These are phyloP conservation scores for Nemania serpens DNA, from an alignment of 2,329 filamentous ascomycete species.

Conservation along the genomic window DNA sequence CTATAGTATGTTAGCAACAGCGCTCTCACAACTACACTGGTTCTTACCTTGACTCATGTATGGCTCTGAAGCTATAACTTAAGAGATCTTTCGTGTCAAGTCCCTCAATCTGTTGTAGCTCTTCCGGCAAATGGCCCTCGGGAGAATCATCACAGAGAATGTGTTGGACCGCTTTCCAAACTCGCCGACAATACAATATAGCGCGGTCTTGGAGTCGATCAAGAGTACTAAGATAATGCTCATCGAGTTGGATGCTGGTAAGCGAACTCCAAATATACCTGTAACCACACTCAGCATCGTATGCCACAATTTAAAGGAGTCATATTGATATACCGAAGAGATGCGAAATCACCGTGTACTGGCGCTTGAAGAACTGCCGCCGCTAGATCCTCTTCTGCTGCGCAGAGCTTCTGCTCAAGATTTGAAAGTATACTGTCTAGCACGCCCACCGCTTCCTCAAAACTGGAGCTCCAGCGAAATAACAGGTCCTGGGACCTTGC, in stretches of 20 bases:
- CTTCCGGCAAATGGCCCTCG: slow-evolving; percentile 81
- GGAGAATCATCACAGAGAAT: slow-evolving; percentile 93
- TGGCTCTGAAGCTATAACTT: slow-evolving; percentile 91
- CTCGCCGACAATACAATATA: slow-evolving; percentile 63
- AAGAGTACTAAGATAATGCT: slow-evolving; percentile 44
- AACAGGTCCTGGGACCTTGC: slow-evolving; percentile 76
- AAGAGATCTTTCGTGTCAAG: slow-evolving; percentile 85
- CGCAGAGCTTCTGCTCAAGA: slow-evolving; percentile 66
- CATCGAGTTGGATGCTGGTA: slow-evolving; percentile 47
- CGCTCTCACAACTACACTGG: background rate
- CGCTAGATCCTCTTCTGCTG: slow-evolving; percentile 68
- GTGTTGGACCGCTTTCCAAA: slow-evolving; percentile 77
- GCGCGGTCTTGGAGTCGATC: slow-evolving; percentile 58
- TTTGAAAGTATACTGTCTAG: slow-evolving; percentile 62
- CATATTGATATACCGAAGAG: slow-evolving; percentile 56
- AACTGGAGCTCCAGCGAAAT: slow-evolving; percentile 58
- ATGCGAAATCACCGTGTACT: slow-evolving; percentile 72
- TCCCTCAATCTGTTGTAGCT: slow-evolving; percentile 71
- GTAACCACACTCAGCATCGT: slow-evolving; percentile 15
- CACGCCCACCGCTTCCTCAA: slow-evolving; percentile 53
- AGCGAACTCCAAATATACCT: slow-evolving; percentile 61
- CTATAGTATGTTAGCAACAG: slow-evolving; percentile 50
- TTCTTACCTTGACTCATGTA: slow-evolving; percentile 87
- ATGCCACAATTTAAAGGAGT: background rate
- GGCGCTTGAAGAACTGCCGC: slow-evolving; percentile 69